A percentile compares a stretch with the other conserved stretches of the same genome.
phyloP scores from a whole-genome alignment of 495 filamentous ascomycete genomes.

The Extremus antarcticus region DNA sequence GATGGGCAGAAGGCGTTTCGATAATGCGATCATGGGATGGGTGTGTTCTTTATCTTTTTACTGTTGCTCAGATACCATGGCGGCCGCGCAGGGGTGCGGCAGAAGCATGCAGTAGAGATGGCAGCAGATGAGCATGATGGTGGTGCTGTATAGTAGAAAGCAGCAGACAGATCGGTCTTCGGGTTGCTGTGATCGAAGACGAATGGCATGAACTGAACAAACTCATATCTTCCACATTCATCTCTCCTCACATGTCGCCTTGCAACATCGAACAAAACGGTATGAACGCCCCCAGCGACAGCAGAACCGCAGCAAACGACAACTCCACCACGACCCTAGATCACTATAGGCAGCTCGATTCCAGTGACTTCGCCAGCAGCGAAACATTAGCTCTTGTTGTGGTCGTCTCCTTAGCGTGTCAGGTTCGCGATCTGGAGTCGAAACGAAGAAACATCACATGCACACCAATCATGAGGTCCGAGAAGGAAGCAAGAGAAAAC shows the following conservation, averaged over 20 bases:
- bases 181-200: conserved; percentile 1
- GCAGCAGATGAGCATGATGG: not conserved
- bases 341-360: no score
- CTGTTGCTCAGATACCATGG: conserved; percentile 8
- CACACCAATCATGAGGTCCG: no score
- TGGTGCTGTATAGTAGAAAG: conserved; percentile 18
- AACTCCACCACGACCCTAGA: no score
- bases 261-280: no score
- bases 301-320: no score
- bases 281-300: no score
- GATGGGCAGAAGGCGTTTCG: conserved; percentile 27
- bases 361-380: no score
- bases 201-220: conserved; percentile 17
- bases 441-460: no score
- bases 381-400: not conserved
- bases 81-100: conserved; percentile 5
- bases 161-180: conserved; percentile 6
- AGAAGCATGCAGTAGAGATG: conserved; percentile 1
- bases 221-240: not conserved
- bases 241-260: not conserved
- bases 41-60: conserved; percentile 15
- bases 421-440: not conserved
- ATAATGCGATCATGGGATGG: conserved; percentile 36
- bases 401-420: not conserved
- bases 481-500: no score